Evolutionary conservation across 805 yeast species (phyloP), one percentile per base, ranked within the genome.

Genomic region (Lipomyces yamanashiensis): DNA sequence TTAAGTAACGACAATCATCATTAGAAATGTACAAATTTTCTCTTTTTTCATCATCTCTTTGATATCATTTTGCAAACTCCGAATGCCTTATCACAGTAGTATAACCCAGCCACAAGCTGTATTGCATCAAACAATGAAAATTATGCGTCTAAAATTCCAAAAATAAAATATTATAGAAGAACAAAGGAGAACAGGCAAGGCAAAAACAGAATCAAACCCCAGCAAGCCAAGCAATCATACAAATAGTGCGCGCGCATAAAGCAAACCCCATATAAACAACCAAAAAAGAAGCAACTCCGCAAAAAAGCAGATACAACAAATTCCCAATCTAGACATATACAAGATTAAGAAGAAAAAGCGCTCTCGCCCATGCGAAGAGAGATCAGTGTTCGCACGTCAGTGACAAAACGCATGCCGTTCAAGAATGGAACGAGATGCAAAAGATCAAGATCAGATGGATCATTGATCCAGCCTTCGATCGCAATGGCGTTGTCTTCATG

Each of bases 401-500:
- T 86, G 34, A 93, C 86, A 67, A 85, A 84, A 62, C 96, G 81
- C 71, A 95, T 76, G 34, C 93, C 87, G 71, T 86, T 84, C 49
- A 91, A 77, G 72, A 95, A 77, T 1, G 99, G 98, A 49, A 95
- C 75, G 58, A 95, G 77, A 71, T 91, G 87, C 75, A 95, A 78
- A 63, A 95, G 78, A 71, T 91, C 96, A 23, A 87, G 80, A 73
- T 95, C 99, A 43, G 87, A 84, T n/a, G 96, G 96, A 76, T 95
- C 99, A 73, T 89, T 90, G 67, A 95, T 91, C 99, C 99, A 95
- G 52, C 99, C 98, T 76, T 92, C 97, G 7, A 95, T 91, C 78
- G 88, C 86, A 23, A 95, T 87, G 1, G 97, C 99, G 72, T 95
- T 95, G 69, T 87, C 87, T 63, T 86, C 90, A 74, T 93, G 92